Conservation (phyloP, 2,329 filamentous ascomycete species). For the Tolypocladium guangdongense region DNA sequence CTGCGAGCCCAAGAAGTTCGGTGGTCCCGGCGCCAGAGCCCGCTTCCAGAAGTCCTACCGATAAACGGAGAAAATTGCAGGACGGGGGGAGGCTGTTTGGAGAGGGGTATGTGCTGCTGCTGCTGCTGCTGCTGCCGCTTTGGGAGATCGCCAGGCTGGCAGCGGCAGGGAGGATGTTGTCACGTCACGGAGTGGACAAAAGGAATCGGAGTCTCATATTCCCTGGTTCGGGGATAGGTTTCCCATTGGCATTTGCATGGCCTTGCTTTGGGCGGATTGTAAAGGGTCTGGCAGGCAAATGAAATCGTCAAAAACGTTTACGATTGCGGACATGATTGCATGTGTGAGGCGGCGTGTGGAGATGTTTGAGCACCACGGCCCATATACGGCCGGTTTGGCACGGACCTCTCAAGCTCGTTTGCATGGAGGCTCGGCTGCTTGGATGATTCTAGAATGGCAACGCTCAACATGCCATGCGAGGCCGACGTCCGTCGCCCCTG, state of each 20-base stretch:
- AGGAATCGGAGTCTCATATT: constrained; percentile 26
- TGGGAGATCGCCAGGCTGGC: constrained; percentile 2
- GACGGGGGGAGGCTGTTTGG: not conserved
- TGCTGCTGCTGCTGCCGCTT: constrained; percentile 8
- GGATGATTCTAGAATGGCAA: not conserved
- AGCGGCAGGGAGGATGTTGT: constrained; percentile 8
- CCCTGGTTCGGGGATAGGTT: constrained; percentile 28
- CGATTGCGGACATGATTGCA: constrained; percentile 9
- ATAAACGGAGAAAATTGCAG: constrained; percentile 42
- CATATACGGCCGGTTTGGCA: not conserved
- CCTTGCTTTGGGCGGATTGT: constrained; percentile 37
- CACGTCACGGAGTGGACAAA: constrained; percentile 18
- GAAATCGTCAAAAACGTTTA: constrained; percentile 34
- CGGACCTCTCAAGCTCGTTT: not conserved
- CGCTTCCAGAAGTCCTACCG: constrained; percentile 99
- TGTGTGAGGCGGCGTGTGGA: not conserved
- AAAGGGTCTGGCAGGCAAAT: constrained; percentile 41
- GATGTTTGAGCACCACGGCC: not conserved
- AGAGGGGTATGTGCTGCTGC: constrained; percentile 1
- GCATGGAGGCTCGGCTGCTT: not conserved
- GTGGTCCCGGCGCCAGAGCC: constrained; percentile 85
- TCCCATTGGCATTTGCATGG: constrained; percentile 40
- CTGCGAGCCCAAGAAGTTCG: constrained; percentile 98
- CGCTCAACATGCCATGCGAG: not conserved
- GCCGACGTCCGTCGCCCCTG: not conserved